These are phyloP conservation scores for Tylopilus intermedius DNA, from an alignment of 768 basidiomycete species.

Conservation along the genomic window DNA sequence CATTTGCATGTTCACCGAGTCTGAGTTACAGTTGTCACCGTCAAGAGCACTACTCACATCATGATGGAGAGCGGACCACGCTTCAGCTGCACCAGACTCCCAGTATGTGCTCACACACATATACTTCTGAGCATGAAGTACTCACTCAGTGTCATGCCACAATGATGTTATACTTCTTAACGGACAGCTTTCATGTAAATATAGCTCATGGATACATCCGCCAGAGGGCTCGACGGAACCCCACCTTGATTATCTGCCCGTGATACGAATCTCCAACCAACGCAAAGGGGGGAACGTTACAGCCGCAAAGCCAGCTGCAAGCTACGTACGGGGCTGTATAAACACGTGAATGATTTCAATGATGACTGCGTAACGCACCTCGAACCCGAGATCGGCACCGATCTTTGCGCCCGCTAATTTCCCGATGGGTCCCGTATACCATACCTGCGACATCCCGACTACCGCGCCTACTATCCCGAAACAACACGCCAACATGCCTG, in stretches of 20 bases:
- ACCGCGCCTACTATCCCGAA: slow-evolving; percentile 47
- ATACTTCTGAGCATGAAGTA: too few species aligned
- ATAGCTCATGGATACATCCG: too few species aligned
- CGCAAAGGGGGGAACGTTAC: slow-evolving; percentile 44
- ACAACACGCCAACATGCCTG: slow-evolving; percentile 43
- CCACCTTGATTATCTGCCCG: slow-evolving; percentile 29
- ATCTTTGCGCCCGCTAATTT: slow-evolving; percentile 35
- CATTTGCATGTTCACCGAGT: too few species aligned
- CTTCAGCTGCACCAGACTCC: too few species aligned
- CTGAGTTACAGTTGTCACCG: too few species aligned
- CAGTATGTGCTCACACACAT: too few species aligned
- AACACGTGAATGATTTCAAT: neutral
- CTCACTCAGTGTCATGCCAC: too few species aligned
- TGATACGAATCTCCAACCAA: slow-evolving; percentile 44
- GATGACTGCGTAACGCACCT: slow-evolving; percentile 29
- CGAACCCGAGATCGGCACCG: slow-evolving; percentile 54
- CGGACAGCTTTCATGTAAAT: too few species aligned
- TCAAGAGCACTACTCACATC: too few species aligned
- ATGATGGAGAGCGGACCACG: too few species aligned
- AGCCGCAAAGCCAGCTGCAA: slow-evolving; percentile 43
- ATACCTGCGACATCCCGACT: slow-evolving; percentile 48
- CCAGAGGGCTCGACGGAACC: too few species aligned
- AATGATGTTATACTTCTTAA: too few species aligned
- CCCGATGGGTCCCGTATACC: slow-evolving; percentile 51
- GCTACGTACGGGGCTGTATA: slow-evolving; percentile 16